Percentiles rank a stretch among this genome's conserved stretches.
Conservation (phyloP, 1,284 basidiomycete genomes). For the Rhodotorula mucilaginosa region DNA sequence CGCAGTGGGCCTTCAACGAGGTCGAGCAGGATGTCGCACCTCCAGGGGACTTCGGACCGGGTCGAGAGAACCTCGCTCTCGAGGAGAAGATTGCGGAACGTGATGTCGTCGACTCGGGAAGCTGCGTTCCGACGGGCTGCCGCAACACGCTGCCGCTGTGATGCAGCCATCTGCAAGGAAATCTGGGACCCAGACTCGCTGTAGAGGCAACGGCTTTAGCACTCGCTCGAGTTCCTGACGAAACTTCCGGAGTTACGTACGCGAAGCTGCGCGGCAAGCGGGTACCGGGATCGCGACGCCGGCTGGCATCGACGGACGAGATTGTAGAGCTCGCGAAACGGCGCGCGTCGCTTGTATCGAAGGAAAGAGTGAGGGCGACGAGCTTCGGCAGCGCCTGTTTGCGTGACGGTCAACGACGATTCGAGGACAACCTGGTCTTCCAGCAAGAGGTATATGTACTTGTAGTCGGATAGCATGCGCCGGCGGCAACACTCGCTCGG, state of each 20-base stretch:
- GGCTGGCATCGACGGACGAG: background rate
- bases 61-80: slow-evolving; percentile 86
- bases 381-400: slow-evolving; percentile 74
- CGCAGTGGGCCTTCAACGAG: slow-evolving; percentile 88
- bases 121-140: slow-evolving; percentile 82
- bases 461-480: slow-evolving; percentile 78
- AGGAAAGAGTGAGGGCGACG: slow-evolving; percentile 76
- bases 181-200: background rate
- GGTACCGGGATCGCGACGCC: background rate
- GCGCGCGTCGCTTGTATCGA: slow-evolving; percentile 66
- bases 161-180: background rate
- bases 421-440: background rate
- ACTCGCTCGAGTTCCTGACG: no score
- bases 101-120: slow-evolving; percentile 81
- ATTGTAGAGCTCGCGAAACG: slow-evolving; percentile 66
- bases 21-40: slow-evolving; percentile 80
- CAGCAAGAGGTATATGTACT: slow-evolving; percentile 52
- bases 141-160: slow-evolving; percentile 69
- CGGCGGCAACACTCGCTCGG: slow-evolving; percentile 83
- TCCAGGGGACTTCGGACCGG: slow-evolving; percentile 91
- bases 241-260: no score
- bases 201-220: no score
- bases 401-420: background rate
- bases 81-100: slow-evolving; percentile 69
- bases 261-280: no score